These are phyloP conservation scores for Xerocomus spinulosus DNA, from an alignment of 768 basidiomycete genomes.

Conservation along the genomic window DNA sequence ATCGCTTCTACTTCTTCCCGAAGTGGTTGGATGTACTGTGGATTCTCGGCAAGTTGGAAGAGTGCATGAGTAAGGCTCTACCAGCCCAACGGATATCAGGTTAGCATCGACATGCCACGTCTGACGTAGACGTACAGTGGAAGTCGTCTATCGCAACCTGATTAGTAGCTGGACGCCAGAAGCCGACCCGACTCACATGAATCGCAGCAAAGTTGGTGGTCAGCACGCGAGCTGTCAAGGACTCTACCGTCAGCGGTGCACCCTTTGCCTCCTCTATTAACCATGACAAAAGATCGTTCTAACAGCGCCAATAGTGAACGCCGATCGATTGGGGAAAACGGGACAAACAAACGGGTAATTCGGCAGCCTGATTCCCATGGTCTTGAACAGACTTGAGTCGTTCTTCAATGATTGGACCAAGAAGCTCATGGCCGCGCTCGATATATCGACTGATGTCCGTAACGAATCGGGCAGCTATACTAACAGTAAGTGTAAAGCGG, in stretches of 20 bases:
- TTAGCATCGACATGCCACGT: rapidly evolving
- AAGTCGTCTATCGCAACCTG: neutral
- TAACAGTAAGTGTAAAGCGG: neutral
- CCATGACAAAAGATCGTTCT: slow-evolving; percentile 35
- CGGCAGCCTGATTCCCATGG: neutral
- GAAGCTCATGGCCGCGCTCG: slow-evolving; percentile 7
- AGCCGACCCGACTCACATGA: slow-evolving; percentile 7
- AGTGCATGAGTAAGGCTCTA: neutral
- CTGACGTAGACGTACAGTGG: neutral
- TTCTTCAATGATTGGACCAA: slow-evolving; percentile 25
- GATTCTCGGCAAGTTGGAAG: neutral
- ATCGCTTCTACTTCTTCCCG: neutral
- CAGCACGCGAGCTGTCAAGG: slow-evolving; percentile 15
- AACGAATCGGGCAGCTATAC: neutral
- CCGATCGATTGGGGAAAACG: neutral
- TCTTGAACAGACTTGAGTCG: neutral
- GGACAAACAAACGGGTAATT: slow-evolving; percentile 6
- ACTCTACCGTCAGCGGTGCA: slow-evolving; percentile 2
- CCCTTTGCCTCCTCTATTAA: slow-evolving; percentile 24
- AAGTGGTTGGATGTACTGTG: neutral
- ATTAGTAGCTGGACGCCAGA: neutral
- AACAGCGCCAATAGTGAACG: neutral
- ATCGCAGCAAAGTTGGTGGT: slow-evolving; percentile 21
- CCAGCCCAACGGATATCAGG: slow-evolving; percentile 20
- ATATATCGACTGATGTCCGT: neutral